Evolutionary conservation across 1,139 yeast genomes (phyloP).

Genomic region (Taphrina populina): DNA sequence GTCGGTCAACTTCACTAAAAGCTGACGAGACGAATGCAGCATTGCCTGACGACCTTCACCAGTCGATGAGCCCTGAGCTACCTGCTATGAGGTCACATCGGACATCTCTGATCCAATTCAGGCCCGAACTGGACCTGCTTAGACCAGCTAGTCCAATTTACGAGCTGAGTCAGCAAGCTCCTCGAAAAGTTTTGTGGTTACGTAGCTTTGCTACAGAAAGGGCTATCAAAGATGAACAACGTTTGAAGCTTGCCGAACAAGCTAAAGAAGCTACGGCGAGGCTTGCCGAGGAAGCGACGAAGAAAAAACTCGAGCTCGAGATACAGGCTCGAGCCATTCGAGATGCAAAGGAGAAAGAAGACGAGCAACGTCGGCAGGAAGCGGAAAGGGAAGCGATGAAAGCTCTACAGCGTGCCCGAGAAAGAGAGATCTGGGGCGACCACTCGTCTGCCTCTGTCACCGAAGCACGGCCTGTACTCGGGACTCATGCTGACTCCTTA

Average conservation of each 20-base stretch:
- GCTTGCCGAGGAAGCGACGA: slow-evolving; percentile 11
- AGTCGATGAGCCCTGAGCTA: slow-evolving; percentile 5
- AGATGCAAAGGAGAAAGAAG: slow-evolving; percentile 21
- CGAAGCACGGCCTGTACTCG: background rate
- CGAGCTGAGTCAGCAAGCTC: slow-evolving; percentile 1
- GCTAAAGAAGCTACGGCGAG: slow-evolving; percentile 25
- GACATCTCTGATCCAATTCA: background rate
- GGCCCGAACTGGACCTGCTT: slow-evolving; percentile 7
- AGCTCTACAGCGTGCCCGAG: slow-evolving; percentile 26
- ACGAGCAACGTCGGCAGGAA: slow-evolving; percentile 10
- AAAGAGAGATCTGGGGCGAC: slow-evolving; percentile 31
- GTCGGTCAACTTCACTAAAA: slow-evolving; percentile 11
- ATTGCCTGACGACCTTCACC: background rate
- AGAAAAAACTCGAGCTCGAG: slow-evolving; percentile 9
- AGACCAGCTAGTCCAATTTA: slow-evolving; percentile 17
- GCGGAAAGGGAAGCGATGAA: slow-evolving; percentile 20
- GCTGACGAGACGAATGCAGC: slow-evolving; percentile 2
- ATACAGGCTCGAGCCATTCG: slow-evolving; percentile 5
- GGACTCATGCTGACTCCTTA: background rate
- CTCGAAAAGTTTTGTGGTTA: slow-evolving; percentile 18
- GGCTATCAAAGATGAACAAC: slow-evolving; percentile 18
- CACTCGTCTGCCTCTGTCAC: background rate
- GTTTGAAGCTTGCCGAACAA: slow-evolving; percentile 16
- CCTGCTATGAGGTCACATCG: background rate
- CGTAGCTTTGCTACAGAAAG: slow-evolving; percentile 1